Conservation (phyloP, 2,329 filamentous ascomycete genomes). For the Talaromyces pinophilus region DNA sequence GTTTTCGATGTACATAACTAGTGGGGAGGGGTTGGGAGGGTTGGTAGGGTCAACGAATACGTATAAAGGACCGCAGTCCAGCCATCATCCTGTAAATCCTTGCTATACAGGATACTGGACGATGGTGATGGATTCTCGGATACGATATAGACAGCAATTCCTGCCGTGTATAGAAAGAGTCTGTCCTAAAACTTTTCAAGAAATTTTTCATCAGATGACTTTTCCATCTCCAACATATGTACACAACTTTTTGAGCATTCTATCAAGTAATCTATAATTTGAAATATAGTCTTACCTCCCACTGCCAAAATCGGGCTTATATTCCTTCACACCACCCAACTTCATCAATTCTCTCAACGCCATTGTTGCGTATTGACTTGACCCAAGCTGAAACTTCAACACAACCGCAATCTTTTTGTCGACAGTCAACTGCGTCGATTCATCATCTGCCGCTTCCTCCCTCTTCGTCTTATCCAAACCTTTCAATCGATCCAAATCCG, state of each 20-base stretch:
- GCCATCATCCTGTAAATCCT: not conserved
- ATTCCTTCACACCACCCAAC: conserved; percentile 60
- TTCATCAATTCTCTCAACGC: conserved; percentile 77
- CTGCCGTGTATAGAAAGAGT: not conserved
- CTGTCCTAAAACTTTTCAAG: not conserved
- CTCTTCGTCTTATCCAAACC: conserved; percentile 39
- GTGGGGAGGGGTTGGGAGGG: no score
- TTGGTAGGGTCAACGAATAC: not conserved
- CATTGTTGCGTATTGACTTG: conserved; percentile 83
- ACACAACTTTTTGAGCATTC: not conserved
- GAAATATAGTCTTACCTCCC: conserved; percentile 37
- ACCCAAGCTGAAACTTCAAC: conserved; percentile 72
- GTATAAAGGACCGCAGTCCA: not conserved
- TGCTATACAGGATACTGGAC: not conserved
- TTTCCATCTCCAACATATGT: not conserved
- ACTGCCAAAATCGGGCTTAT: conserved; percentile 61
- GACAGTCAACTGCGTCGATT: conserved; percentile 20
- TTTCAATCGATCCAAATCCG: conserved; percentile 73
- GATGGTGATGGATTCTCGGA: not conserved
- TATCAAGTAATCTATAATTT: not conserved
- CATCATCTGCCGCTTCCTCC: conserved; percentile 9
- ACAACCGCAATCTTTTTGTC: conserved; percentile 64
- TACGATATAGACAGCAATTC: no score
- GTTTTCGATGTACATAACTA: not conserved
- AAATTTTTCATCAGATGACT: not conserved